Evolutionary conservation across 495 filamentous ascomycete species (phyloP).

Genomic region (Thermothielavioides terrestris): DNA sequence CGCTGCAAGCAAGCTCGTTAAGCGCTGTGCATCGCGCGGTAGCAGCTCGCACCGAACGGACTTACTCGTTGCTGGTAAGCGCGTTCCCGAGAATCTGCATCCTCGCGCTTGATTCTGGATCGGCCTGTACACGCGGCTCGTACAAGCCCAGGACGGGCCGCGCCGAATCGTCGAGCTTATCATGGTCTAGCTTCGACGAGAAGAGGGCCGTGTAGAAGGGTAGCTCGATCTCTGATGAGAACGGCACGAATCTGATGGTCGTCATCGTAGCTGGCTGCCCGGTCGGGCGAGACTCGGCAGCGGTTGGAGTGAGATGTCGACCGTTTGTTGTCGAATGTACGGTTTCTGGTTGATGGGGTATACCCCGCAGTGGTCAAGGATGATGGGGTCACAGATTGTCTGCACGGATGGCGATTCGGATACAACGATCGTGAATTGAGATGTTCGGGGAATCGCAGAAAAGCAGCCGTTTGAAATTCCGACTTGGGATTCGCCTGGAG

Average conservation of each 20-base stretch:
- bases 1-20: constrained; percentile 46
- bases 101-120: constrained; percentile 61
- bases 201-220: constrained; percentile 89
- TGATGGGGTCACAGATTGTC: neutral
- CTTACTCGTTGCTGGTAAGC: constrained; percentile 72
- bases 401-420: neutral
- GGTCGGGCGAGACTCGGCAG: neutral
- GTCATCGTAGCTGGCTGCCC: neutral
- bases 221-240: constrained; percentile 87
- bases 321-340: neutral
- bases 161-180: constrained; percentile 88
- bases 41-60: constrained; percentile 9
- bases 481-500: too few relatives aligned
- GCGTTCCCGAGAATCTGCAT: constrained; percentile 87
- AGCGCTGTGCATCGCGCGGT: neutral
- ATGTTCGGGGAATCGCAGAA: too few relatives aligned
- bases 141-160: constrained; percentile 83
- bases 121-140: constrained; percentile 61
- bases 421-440: too few relatives aligned
- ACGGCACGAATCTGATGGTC: constrained; percentile 60
- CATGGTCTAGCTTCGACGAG: constrained; percentile 86
- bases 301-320: neutral
- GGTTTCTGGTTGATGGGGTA: neutral
- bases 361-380: neutral
- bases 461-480: too few relatives aligned